Base-by-base conservation (phyloP, 2,329 filamentous ascomycete genomes). In the Tolypocladium guangdongense region DNA sequence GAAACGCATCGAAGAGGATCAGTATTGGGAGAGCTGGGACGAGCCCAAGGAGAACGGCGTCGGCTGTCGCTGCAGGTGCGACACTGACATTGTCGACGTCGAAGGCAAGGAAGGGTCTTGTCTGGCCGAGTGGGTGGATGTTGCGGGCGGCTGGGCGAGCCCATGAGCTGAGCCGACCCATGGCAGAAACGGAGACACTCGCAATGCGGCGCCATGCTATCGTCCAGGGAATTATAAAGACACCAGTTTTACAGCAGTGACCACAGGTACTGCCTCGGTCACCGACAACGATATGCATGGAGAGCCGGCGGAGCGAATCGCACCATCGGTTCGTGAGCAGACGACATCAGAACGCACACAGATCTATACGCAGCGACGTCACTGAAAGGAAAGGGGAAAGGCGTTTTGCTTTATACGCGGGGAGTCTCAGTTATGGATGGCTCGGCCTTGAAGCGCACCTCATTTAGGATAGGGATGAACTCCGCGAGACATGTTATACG, bases 61-160 rank as follows among this genome's bases (percentile, higher is more conserved):
- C 10, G 93, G 93, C 38, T 99, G 93, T 74, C 84, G 93, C 64
- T 99, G 93, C 76, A 86, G 87, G 67, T 99, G 93, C 70, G 93
- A 99, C 66, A 96, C 90, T 4, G 93, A 99, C 67, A 95, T 97
- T 66, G 89, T 92, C 51, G 93, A 99, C 66, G 91, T 99, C 30
- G 93, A 99, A 74, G 91, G 90, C 70, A 99, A 97, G 72, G 88
- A 95, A 68, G 93, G 93, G 57, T 96, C 90, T 61, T 99, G 93
- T 72, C 77, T 96, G 54, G 81, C 89, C 11, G 90, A 99, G 72
- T 99, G 93, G 93, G 93, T 99, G 16, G 90, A 96, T 56, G 90
- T 96, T 62, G 92, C 91, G 49, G 93, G 93, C 62, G 93, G 93
- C 55, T 99, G 91, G 90, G 83, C 88, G 55, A 75, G 73, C 56